These are phyloP conservation scores for Xylariaceae sp. DNA, from an alignment of 2,329 filamentous ascomycete species.

Conservation along the genomic window DNA sequence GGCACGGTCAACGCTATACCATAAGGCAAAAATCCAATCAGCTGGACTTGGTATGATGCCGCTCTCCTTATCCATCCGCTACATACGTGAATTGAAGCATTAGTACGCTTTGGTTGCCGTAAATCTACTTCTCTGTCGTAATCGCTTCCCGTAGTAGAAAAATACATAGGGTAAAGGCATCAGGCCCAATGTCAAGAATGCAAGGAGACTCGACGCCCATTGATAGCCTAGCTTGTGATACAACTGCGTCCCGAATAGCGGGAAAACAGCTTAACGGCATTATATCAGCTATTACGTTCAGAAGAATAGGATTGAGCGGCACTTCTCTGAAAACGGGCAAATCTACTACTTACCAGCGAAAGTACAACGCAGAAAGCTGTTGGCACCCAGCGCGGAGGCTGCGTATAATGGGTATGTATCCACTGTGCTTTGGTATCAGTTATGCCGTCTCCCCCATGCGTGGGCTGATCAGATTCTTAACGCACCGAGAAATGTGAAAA, in stretches of 20 bases:
- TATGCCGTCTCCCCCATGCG: neutral
- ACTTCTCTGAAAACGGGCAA: neutral
- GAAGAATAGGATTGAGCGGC: neutral
- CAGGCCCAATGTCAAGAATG: constrained; percentile 58
- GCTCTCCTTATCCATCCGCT: too few relatives aligned
- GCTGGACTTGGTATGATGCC: too few relatives aligned
- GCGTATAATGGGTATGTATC: constrained; percentile 74
- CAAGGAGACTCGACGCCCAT: constrained; percentile 62
- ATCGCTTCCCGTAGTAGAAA: constrained; percentile 55
- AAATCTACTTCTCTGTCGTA: constrained; percentile 47
- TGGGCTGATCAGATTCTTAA: constrained; percentile 18
- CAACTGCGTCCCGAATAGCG: constrained; percentile 70
- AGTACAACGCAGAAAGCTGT: constrained; percentile 71
- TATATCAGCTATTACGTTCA: constrained; percentile 12
- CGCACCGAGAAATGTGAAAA: constrained; percentile 81
- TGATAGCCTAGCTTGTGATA: constrained; percentile 65
- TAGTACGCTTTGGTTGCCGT: constrained; percentile 1
- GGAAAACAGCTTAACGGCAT: constrained; percentile 58
- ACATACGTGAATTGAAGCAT: neutral
- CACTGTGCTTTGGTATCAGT: constrained; percentile 42
- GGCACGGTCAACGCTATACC: too few relatives aligned
- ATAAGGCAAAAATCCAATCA: too few relatives aligned
- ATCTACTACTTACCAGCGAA: constrained; percentile 59
- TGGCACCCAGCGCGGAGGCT: constrained; percentile 75
- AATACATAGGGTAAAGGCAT: constrained; percentile 62